phyloP scores from a whole-genome alignment of 2,329 filamentous ascomycete species.

The Leptographium flavum region DNA sequence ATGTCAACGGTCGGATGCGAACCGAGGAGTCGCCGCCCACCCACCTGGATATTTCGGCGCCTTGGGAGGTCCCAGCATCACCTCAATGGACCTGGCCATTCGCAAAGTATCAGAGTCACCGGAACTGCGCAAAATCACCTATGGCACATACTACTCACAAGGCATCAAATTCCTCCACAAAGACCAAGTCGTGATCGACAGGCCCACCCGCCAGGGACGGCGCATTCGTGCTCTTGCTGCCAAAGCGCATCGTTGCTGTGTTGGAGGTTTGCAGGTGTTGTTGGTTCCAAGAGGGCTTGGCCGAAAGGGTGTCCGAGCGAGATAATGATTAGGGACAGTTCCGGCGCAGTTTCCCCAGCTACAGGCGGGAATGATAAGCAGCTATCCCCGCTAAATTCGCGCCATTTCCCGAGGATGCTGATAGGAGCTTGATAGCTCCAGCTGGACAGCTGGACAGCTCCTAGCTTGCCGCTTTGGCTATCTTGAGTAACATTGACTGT shows the following conservation, averaged over 20 bases:
- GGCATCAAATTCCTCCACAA: conserved; percentile 39
- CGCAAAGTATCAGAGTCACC: neutral
- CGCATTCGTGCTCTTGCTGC: neutral
- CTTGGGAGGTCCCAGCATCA: neutral
- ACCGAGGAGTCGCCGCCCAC: neutral
- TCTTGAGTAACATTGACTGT: too few species aligned
- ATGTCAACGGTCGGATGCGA: neutral
- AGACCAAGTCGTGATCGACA: conserved; percentile 25
- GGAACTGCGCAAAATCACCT: neutral
- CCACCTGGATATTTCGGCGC: neutral
- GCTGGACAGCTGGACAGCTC: too few species aligned
- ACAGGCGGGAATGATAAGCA: conserved; percentile 21
- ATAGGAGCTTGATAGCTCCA: too few species aligned
- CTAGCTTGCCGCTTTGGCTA: too few species aligned
- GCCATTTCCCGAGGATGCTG: too few species aligned
- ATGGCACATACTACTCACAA: conserved; percentile 25
- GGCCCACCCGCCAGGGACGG: neutral
- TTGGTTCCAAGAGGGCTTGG: neutral
- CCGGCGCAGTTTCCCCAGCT: conserved; percentile 44
- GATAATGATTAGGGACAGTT: too few species aligned
- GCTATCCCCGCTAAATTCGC: neutral
- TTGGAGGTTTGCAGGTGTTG: neutral
- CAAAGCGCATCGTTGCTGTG: neutral
- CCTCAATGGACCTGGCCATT: neutral
- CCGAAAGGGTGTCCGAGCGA: too few species aligned